Conservation (phyloP, 306 rosid species). For the Quercus rubra region DNA sequence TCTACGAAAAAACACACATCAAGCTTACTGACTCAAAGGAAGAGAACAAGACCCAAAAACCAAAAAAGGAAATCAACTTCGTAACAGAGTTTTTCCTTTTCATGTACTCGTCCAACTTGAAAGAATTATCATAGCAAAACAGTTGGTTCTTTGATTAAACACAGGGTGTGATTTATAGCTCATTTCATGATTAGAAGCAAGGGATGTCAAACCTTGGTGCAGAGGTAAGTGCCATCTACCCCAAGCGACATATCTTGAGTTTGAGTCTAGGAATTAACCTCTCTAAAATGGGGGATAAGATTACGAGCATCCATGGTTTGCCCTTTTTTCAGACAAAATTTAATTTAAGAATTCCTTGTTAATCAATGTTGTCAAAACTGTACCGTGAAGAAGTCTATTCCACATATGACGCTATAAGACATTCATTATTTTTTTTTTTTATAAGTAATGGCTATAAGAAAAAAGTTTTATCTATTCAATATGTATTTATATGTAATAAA, state of each 20-base stretch:
- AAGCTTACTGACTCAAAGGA: not conserved
- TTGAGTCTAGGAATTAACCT: no score
- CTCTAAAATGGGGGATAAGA: no score
- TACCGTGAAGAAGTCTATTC: not conserved
- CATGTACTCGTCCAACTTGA: not conserved
- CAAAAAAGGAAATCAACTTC: not conserved
- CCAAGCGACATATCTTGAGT: no score
- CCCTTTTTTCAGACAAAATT: not conserved
- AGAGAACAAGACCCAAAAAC: not conserved
- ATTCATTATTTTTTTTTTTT: no score
- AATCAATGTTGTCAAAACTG: not conserved
- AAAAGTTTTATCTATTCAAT: not conserved
- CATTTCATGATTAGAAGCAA: not conserved
- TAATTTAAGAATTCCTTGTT: not conserved
- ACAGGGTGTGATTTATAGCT: not conserved
- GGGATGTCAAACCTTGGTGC: no score
- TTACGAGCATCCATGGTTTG: no score
- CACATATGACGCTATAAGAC: accelerated
- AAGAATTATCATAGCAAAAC: not conserved
- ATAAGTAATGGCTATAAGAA: no score
- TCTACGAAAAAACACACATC: not conserved
- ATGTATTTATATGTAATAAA: not conserved
- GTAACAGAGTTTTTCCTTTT: not conserved
- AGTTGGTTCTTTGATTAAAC: not conserved
- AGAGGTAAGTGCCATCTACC: no score